phyloP scores from a whole-genome alignment of 2,329 filamentous ascomycete genomes.

The Xylaria sp. region DNA sequence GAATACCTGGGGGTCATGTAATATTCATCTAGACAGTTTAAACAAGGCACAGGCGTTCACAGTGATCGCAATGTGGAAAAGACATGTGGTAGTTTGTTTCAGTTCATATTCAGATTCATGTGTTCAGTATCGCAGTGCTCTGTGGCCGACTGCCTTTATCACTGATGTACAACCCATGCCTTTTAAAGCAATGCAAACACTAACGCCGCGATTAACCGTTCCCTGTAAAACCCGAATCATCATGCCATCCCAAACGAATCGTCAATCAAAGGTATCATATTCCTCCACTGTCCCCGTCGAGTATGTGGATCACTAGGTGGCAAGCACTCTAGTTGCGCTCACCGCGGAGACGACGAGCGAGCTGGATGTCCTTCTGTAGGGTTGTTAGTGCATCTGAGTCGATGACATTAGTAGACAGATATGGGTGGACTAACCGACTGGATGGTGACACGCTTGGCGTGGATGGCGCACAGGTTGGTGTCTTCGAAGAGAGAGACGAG shows the following conservation, averaged over 20 bases:
- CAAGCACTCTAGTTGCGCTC: conserved; percentile 78
- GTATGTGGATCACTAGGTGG: conserved; percentile 39
- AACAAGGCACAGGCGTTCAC: too few species aligned
- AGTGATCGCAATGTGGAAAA: too few species aligned
- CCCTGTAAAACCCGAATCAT: conserved; percentile 55
- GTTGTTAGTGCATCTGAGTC: conserved; percentile 51
- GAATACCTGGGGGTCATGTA: too few species aligned
- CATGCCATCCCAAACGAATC: conserved; percentile 56
- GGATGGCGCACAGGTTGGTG: conserved; percentile 98
- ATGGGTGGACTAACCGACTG: conserved; percentile 67
- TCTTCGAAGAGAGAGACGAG: conserved; percentile 98
- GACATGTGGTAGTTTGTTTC: conserved; percentile 41
- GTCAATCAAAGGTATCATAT: conserved; percentile 43
- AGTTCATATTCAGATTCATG: conserved; percentile 50
- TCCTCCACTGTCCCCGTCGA: conserved; percentile 45
- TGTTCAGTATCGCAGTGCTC: conserved; percentile 51
- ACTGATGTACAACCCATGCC: conserved; percentile 58
- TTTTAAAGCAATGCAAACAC: conserved; percentile 54
- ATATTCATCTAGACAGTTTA: too few species aligned
- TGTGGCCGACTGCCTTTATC: conserved; percentile 45
- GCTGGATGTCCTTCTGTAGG: conserved; percentile 88
- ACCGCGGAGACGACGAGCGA: conserved; percentile 93
- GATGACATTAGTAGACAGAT: not conserved
- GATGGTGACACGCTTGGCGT: conserved; percentile 99
- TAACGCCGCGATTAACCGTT: conserved; percentile 57